Evolutionary conservation across 2,329 filamentous ascomycete species (phyloP).

Genomic region (Diaporthe eres): DNA sequence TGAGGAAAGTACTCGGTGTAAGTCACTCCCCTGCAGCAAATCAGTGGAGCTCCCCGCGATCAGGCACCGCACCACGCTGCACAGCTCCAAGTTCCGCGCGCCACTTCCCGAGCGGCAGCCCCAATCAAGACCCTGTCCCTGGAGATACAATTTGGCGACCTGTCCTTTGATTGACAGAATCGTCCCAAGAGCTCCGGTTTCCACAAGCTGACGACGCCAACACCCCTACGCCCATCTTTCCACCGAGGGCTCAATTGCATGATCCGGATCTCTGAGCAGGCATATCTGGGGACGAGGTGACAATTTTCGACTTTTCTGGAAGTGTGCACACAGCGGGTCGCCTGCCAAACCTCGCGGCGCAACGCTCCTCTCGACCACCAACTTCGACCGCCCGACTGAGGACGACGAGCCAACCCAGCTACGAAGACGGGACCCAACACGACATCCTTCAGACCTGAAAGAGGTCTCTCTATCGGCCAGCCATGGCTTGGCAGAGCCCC

Average conservation of each 20-base stretch:
- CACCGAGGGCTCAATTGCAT: constrained; percentile 17
- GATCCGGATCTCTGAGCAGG: background rate
- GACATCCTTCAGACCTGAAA: background rate
- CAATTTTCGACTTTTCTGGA: background rate
- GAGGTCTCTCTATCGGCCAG: constrained; percentile 7
- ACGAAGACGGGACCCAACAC: background rate
- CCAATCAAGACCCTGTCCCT: constrained; percentile 21
- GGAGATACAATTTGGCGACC: constrained; percentile 34
- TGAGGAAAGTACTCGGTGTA: background rate
- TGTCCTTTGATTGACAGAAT: constrained; percentile 33
- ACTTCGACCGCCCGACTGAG: background rate
- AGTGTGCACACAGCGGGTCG: background rate
- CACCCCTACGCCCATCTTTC: background rate
- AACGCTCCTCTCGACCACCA: constrained; percentile 8
- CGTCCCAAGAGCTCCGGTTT: constrained; percentile 7
- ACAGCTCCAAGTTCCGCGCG: constrained; percentile 7
- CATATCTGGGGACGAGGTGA: constrained; percentile 13
- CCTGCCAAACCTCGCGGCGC: constrained; percentile 24
- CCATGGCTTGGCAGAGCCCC: constrained; percentile 41
- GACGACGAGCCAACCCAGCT: constrained; percentile 2
- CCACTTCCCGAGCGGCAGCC: constrained; percentile 20
- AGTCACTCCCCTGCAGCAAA: constrained; percentile 29
- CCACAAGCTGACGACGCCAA: constrained; percentile 32
- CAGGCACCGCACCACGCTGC: constrained; percentile 23
- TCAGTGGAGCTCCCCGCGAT: constrained; percentile 5